Base-by-base conservation (phyloP, 2,329 filamentous ascomycete species). In the Aureobasidium sp. region DNA sequence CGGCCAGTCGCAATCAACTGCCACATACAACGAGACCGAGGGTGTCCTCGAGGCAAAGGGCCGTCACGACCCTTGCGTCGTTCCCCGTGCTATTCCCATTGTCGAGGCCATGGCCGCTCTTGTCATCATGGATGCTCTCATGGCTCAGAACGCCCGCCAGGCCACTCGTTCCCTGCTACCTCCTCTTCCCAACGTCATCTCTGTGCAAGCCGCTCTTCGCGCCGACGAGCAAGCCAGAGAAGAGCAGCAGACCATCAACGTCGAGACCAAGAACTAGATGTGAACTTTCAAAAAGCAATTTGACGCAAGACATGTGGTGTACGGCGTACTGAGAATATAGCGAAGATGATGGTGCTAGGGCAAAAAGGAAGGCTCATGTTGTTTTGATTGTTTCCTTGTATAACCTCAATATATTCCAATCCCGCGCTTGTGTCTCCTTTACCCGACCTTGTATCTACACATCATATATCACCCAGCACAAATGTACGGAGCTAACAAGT, bases 61-160 rank as follows among this genome's bases (percentile, higher is more conserved):
- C 24, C 82, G 94, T 63, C 93, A 97, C 74, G 93, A 97, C 72
- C 92, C 94, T 3, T 95, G 90, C 70, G 93, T 97, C 22, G 91
- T 96, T 49, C 90, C 91, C 5, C 82, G 92, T 33, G 92, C 91
- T 3, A 71, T 97, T 27, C 89, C 89, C 12, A 93, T 94, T 62
- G 89, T 94, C 3, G 92, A 97, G 80, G 85, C 87, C 42, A 97
- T 97, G 93, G 88, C 92, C 2, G 85, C 91, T 1, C 76, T 97
- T 63, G 89, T 91, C 4, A 79, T 97, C 62, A 91, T 96, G 75
- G 93, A 97, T 76, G 88, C 90, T 3, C 78, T 96, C 64, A 81
- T 96, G 80, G 87, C 89, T 52, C 93, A 97, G 79, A 86, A 90
- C 73, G 84, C 82, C 8, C 76, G 84, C 60, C 78, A 81, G 67